phyloP scores from a whole-genome alignment of 805 yeast genomes.

The Kluyveromyces dobzhanskii region DNA sequence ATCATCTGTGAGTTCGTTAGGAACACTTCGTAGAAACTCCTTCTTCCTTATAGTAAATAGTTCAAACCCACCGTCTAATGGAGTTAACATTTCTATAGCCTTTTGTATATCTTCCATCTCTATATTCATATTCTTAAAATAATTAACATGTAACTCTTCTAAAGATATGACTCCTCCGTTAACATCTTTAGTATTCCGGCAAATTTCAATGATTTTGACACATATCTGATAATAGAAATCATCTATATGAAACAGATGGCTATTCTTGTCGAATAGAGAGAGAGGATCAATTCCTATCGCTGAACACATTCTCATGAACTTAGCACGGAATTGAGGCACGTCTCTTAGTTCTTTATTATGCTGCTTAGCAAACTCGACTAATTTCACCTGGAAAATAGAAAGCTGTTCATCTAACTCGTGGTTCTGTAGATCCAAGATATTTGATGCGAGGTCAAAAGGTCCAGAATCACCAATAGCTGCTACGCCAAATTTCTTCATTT shows the following conservation, averaged over 20 bases:
- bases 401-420: slow-evolving; percentile 62
- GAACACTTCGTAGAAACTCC: slow-evolving; percentile 53
- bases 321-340: slow-evolving; percentile 56
- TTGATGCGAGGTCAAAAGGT: slow-evolving; percentile 11
- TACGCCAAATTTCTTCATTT: slow-evolving; percentile 38
- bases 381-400: slow-evolving; percentile 65
- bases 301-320: slow-evolving; percentile 68
- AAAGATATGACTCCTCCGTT: slow-evolving; percentile 80
- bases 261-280: slow-evolving; percentile 27
- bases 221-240: slow-evolving; percentile 63
- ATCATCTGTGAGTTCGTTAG: slow-evolving; percentile 57
- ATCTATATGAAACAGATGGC: slow-evolving; percentile 25
- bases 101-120: slow-evolving; percentile 45
- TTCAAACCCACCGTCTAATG: slow-evolving; percentile 66
- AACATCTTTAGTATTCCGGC: slow-evolving; percentile 56
- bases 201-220: slow-evolving; percentile 66
- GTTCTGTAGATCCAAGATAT: slow-evolving; percentile 40
- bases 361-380: slow-evolving; percentile 64
- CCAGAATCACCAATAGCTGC: slow-evolving; percentile 35
- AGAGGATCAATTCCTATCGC: slow-evolving; percentile 83
- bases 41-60: slow-evolving; percentile 44
- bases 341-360: slow-evolving; percentile 60
- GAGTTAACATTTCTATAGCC: slow-evolving; percentile 44
- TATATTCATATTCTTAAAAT: slow-evolving; percentile 27
- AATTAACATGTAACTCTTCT: slow-evolving; percentile 36